Percentiles rank a stretch among this genome's conserved stretches.
Evolutionary conservation across 768 basidiomycete genomes (phyloP).

Genomic region (Leucosporidium creatinivorum): DNA sequence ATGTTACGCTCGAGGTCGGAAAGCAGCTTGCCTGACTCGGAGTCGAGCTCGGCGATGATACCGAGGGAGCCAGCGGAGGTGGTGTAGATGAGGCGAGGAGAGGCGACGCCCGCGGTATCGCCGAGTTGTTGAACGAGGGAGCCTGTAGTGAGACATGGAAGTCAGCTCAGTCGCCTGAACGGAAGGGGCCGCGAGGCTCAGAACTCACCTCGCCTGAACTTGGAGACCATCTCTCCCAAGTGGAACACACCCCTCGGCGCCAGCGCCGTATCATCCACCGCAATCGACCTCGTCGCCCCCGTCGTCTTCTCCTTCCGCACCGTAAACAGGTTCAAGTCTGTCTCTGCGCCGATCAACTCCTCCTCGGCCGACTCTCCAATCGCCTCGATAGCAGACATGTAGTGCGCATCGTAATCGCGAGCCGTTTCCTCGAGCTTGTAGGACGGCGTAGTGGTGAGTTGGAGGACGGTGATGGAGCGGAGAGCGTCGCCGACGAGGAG

Average conservation of each 20-base stretch:
- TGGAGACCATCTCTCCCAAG: conserved; percentile 68
- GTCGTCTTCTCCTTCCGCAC: conserved; percentile 7
- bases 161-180: conserved; percentile 37
- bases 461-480: conserved; percentile 66
- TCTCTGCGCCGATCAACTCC: conserved; percentile 64
- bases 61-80: conserved; percentile 74
- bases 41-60: conserved; percentile 56
- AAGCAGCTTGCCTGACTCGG: conserved; percentile 52
- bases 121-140: conserved; percentile 49
- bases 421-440: conserved; percentile 50
- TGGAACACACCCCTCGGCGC: conserved; percentile 65
- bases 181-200: not conserved
- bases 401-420: conserved; percentile 66
- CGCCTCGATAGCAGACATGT: conserved; percentile 59
- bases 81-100: conserved; percentile 63
- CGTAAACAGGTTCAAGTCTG: conserved; percentile 44
- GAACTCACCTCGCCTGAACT: conserved; percentile 47
- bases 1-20: conserved; percentile 71
- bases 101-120: conserved; percentile 43
- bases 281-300: conserved; percentile 45
- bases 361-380: not conserved
- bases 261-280: conserved; percentile 47
- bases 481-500: conserved; percentile 73
- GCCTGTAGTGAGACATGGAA: conserved; percentile 45
- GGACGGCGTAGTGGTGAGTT: conserved; percentile 43